A percentile compares a stretch with the other conserved stretches of the same genome.
phyloP scores from a whole-genome alignment of 2,329 filamentous ascomycete genomes.

The Alternaria arborescens region DNA sequence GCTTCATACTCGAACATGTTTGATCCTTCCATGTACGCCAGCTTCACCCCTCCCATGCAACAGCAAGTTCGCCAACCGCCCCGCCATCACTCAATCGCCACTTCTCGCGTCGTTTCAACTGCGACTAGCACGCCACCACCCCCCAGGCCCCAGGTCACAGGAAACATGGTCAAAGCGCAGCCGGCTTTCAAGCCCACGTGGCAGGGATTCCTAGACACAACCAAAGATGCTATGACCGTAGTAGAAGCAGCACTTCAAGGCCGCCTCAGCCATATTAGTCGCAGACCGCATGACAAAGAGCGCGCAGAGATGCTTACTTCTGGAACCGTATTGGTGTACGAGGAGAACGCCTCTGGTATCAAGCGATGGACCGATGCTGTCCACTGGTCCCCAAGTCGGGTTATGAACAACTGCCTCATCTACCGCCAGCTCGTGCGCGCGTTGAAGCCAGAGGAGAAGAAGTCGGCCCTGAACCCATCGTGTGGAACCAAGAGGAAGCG shows the following conservation, averaged over 20 bases:
- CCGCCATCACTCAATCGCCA: slow-evolving; percentile 45
- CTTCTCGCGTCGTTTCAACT: slow-evolving; percentile 36
- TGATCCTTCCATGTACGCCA: slow-evolving; percentile 42
- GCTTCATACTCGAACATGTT: slow-evolving; percentile 40
- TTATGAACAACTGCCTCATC: slow-evolving; percentile 83
- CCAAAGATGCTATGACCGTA: slow-evolving; percentile 78
- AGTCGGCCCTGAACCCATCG: slow-evolving; percentile 46
- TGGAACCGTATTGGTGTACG: slow-evolving; percentile 89
- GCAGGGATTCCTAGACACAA: slow-evolving; percentile 72
- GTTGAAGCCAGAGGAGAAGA: slow-evolving; percentile 50
- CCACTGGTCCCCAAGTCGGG: slow-evolving; percentile 88
- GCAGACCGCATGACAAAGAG: slow-evolving; percentile 87
- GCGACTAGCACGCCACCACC: slow-evolving; percentile 43
- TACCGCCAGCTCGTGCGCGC: slow-evolving; percentile 74
- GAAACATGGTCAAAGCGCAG: slow-evolving; percentile 47
- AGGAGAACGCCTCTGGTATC: slow-evolving; percentile 88
- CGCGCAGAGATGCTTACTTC: slow-evolving; percentile 79
- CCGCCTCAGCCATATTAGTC: slow-evolving; percentile 75
- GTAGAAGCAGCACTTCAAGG: slow-evolving; percentile 82
- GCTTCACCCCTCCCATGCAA: slow-evolving; percentile 34
- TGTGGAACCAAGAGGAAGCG: slow-evolving; percentile 50
- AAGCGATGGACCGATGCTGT: slow-evolving; percentile 95
- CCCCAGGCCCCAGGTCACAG: slow-evolving; percentile 37
- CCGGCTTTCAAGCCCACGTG: slow-evolving; percentile 68
- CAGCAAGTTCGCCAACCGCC: slow-evolving; percentile 30